Percentiles rank a stretch among this genome's conserved stretches.
These are phyloP conservation scores for Eutrema salsugineum DNA, from an alignment of 441 rosid genomes.

Conservation along the genomic window DNA sequence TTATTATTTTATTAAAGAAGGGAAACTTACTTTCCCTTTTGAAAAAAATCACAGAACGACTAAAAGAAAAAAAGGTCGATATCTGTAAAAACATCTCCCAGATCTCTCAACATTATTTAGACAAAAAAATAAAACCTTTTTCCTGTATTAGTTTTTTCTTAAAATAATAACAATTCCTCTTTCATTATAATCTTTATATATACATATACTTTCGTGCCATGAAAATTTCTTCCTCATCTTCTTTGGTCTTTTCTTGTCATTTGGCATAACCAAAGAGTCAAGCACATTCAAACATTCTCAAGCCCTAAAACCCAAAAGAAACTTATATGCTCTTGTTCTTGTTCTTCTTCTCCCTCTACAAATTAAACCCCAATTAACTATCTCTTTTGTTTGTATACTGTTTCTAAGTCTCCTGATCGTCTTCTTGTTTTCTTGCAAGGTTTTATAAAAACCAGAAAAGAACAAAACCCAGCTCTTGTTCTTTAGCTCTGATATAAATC, in stretches of 20 bases:
- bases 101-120: constrained; percentile 29
- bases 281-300: constrained; percentile 40
- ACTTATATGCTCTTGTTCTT: constrained; percentile 39
- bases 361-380: constrained; percentile 34
- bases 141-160: background rate
- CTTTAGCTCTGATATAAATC: constrained; percentile 21
- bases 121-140: background rate
- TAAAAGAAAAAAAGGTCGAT: constrained; percentile 34
- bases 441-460: constrained; percentile 11
- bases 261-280: constrained; percentile 52
- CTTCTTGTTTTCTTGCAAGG: constrained; percentile 41
- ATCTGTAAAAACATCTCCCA: constrained; percentile 47
- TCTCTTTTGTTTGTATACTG: constrained; percentile 41
- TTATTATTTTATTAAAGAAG: background rate
- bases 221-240: constrained; percentile 40
- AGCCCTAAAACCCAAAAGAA: constrained; percentile 40
- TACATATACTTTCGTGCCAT: constrained; percentile 23
- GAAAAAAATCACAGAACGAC: constrained; percentile 28
- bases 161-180: background rate
- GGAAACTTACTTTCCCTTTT: constrained; percentile 8
- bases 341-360: constrained; percentile 29
- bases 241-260: constrained; percentile 61
- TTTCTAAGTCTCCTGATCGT: constrained; percentile 31
- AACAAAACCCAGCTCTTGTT: constrained; percentile 29
- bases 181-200: constrained; percentile 24